Evolutionary conservation across 2,329 filamentous ascomycete species (phyloP).

Genomic region (Aspergillus caelatus): DNA sequence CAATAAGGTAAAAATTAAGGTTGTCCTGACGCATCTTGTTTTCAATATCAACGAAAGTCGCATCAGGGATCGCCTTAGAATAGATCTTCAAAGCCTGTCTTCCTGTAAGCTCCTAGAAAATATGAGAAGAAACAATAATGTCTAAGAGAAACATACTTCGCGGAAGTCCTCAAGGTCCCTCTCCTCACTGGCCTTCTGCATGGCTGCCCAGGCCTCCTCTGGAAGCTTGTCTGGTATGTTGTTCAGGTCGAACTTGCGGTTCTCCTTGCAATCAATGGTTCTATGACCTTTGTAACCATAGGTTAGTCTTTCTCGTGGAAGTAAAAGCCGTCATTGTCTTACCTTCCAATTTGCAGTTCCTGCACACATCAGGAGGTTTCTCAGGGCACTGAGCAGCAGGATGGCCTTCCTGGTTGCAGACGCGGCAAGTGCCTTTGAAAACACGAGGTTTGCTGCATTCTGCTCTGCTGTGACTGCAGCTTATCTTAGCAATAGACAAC

Average conservation of each 20-base stretch:
- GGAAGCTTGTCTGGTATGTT: constrained; percentile 51
- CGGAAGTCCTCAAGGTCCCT: constrained; percentile 57
- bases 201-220: constrained; percentile 53
- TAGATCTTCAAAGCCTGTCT: constrained; percentile 52
- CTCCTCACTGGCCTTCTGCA: constrained; percentile 53
- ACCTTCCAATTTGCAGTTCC: constrained; percentile 52
- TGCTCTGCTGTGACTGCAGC: constrained; percentile 43
- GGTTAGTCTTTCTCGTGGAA: constrained; percentile 3
- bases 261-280: constrained; percentile 48
- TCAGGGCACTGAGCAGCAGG: constrained; percentile 49
- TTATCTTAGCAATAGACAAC: constrained; percentile 4
- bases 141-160: constrained; percentile 33
- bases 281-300: constrained; percentile 43
- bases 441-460: constrained; percentile 51
- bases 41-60: constrained; percentile 54
- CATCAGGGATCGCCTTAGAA: constrained; percentile 50
- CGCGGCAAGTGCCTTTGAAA: constrained; percentile 50
- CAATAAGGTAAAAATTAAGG: constrained; percentile 56
- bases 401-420: constrained; percentile 52
- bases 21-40: constrained; percentile 52
- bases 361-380: constrained; percentile 47
- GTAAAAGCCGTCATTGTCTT: constrained; percentile 4
- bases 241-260: constrained; percentile 47
- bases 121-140: background rate
- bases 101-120: constrained; percentile 10